Evolutionary conservation across 1,139 yeast genomes (phyloP).

Genomic region (Trichomonascaceae sp.): DNA sequence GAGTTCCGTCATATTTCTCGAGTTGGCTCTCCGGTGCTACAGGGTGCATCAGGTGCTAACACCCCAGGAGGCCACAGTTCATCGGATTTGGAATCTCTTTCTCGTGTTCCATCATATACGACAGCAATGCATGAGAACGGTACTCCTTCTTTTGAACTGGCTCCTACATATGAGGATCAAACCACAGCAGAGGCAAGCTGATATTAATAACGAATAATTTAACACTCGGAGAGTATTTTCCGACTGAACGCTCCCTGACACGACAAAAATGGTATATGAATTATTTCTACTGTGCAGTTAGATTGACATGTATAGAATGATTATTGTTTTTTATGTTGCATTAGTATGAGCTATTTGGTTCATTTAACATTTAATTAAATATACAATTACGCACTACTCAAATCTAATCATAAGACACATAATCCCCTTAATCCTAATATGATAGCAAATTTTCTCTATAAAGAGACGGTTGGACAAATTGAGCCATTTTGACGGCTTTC

Average conservation of each 20-base stretch:
- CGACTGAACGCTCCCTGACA: not conserved
- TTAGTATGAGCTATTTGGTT: not conserved
- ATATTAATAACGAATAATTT: too few relatives aligned
- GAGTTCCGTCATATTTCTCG: constrained; percentile 18
- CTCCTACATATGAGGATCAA: constrained; percentile 28
- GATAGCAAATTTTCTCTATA: not conserved
- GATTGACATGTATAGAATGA: not conserved
- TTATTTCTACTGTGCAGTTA: not conserved
- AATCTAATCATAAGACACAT: too few relatives aligned
- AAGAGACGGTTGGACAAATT: not conserved
- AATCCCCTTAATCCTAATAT: not conserved
- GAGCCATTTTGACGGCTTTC: not conserved
- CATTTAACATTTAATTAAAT: not conserved
- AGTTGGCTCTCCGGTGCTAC: constrained; percentile 15
- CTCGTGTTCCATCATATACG: constrained; percentile 75
- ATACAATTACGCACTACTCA: too few relatives aligned
- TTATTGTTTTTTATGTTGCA: not conserved
- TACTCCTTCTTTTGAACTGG: constrained; percentile 24
- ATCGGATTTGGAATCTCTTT: constrained; percentile 44
- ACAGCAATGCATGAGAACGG: constrained; percentile 46
- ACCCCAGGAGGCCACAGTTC: constrained; percentile 22
- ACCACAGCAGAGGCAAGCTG: not conserved
- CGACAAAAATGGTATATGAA: not conserved
- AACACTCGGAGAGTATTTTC: not conserved
- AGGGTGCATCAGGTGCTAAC: constrained; percentile 11